phyloP scores from a whole-genome alignment of 768 basidiomycete genomes.

The Rhodotorula graminis region DNA sequence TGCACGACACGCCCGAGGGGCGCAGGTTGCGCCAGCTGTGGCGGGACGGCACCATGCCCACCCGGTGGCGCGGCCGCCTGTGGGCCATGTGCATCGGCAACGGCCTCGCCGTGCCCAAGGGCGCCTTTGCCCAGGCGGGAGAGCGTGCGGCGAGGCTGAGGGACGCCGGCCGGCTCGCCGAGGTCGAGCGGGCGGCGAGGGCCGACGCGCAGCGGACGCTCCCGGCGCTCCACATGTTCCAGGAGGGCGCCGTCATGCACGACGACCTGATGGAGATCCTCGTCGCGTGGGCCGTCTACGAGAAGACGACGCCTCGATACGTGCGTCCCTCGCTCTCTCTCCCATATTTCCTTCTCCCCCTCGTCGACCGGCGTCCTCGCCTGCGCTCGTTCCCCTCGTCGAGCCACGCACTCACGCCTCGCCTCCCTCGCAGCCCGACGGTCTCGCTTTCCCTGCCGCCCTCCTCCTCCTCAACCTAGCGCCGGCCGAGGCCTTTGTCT shows the following conservation, averaged over 20 bases:
- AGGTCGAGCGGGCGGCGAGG: slow-evolving; percentile 52
- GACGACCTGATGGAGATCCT: slow-evolving; percentile 76
- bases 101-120: slow-evolving; percentile 72
- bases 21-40: slow-evolving; percentile 54
- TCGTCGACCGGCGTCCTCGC: not conserved
- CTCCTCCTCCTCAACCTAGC: slow-evolving; percentile 84
- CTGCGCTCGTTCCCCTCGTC: no score
- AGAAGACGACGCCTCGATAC: slow-evolving; percentile 79
- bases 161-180: slow-evolving; percentile 50
- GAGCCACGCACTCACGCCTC: no score
- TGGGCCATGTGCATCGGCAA: slow-evolving; percentile 88
- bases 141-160: slow-evolving; percentile 61
- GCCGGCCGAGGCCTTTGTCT: slow-evolving; percentile 65
- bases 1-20: slow-evolving; percentile 46
- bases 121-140: slow-evolving; percentile 47
- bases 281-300: slow-evolving; percentile 79
- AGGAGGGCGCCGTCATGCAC: slow-evolving; percentile 67
- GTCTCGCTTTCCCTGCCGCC: slow-evolving; percentile 58
- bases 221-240: slow-evolving; percentile 74
- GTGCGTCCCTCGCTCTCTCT: slow-evolving; percentile 44
- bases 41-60: slow-evolving; percentile 78
- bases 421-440: slow-evolving; percentile 31
- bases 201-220: slow-evolving; percentile 68
- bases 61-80: slow-evolving; percentile 68
- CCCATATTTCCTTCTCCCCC: no score